Evolutionary conservation across 1,139 yeast species (phyloP).

Genomic region (Debaryomyces fabryi): DNA sequence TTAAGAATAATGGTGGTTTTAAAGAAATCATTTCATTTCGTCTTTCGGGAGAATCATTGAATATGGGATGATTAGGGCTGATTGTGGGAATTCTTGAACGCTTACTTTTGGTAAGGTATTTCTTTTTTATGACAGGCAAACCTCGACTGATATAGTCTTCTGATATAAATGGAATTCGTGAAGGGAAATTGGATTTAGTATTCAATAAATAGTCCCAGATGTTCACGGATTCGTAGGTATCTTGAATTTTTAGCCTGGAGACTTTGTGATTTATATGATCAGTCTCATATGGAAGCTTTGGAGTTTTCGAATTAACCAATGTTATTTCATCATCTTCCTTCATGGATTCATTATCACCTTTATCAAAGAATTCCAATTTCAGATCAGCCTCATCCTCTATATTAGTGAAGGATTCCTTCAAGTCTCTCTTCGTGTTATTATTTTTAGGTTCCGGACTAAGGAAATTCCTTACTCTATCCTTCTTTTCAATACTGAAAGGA

Average conservation of each 20-base stretch:
- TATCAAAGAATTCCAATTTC: constrained; percentile 2
- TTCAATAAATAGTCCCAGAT: constrained; percentile 10
- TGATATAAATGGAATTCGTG: constrained; percentile 30
- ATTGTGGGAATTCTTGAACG: constrained; percentile 34
- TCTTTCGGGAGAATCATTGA: constrained; percentile 27
- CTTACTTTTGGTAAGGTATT: constrained; percentile 10
- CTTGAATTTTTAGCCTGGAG: constrained; percentile 2
- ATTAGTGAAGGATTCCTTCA: constrained; percentile 18
- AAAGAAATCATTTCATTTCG: constrained; percentile 5
- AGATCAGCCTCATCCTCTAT: constrained; percentile 15
- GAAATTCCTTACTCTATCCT: constrained; percentile 33
- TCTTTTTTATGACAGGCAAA: constrained; percentile 29
- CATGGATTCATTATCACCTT: not conserved
- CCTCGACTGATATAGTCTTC: constrained; percentile 26
- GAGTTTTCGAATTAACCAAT: constrained; percentile 21
- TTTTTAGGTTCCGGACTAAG: constrained; percentile 10
- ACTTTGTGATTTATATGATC: constrained; percentile 7
- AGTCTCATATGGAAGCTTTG: constrained; percentile 14
- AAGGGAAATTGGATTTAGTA: constrained; percentile 5
- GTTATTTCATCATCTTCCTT: constrained; percentile 27
- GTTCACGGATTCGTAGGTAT: constrained; percentile 5
- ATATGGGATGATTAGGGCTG: constrained; percentile 35
- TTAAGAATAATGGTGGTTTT: constrained; percentile 13
- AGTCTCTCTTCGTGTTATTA: constrained; percentile 12
- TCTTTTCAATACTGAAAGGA: constrained; percentile 39